phyloP scores from a whole-genome alignment of 306 rosid genomes.

The Senna siamea region DNA sequence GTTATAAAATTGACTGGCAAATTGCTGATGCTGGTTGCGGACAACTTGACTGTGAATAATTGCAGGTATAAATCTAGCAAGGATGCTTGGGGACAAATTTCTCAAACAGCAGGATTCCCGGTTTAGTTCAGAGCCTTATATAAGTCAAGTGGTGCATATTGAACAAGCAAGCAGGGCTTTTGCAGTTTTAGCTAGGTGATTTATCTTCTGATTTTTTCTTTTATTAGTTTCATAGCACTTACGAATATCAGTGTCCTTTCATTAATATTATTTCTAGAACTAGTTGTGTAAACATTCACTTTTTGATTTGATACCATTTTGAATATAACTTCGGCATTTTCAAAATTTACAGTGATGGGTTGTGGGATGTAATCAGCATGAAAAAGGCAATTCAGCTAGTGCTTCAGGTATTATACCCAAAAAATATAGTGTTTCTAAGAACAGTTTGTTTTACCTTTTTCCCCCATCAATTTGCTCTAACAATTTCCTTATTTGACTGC shows the following conservation, averaged over 20 bases:
- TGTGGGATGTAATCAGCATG: conserved; percentile 85
- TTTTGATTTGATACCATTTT: conserved; percentile 16
- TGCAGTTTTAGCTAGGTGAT: conserved; percentile 90
- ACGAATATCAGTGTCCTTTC: neutral
- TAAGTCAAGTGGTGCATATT: conserved; percentile 74
- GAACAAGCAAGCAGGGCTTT: conserved; percentile 62
- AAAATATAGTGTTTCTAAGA: neutral
- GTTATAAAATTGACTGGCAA: conserved; percentile 21
- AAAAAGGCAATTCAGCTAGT: conserved; percentile 84
- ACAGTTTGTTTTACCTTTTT: neutral
- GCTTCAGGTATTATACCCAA: conserved; percentile 58
- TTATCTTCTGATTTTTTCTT: conserved; percentile 36
- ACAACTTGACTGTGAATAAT: neutral
- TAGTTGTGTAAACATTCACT: conserved; percentile 3
- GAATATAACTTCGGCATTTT: conserved; percentile 35
- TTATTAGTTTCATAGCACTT: conserved; percentile 31
- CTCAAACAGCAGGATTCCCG: conserved; percentile 94
- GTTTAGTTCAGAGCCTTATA: conserved; percentile 88
- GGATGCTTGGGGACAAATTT: conserved; percentile 99
- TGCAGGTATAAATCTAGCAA: conserved; percentile 91
- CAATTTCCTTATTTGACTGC: conserved; percentile 28
- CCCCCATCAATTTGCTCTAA: conserved; percentile 18
- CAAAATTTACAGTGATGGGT: conserved; percentile 77
- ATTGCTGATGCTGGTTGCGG: conserved; percentile 39
- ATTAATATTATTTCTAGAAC: conserved; percentile 12